phyloP scores from a whole-genome alignment of 2,329 filamentous ascomycete species.

The Nemania bipapillata region DNA sequence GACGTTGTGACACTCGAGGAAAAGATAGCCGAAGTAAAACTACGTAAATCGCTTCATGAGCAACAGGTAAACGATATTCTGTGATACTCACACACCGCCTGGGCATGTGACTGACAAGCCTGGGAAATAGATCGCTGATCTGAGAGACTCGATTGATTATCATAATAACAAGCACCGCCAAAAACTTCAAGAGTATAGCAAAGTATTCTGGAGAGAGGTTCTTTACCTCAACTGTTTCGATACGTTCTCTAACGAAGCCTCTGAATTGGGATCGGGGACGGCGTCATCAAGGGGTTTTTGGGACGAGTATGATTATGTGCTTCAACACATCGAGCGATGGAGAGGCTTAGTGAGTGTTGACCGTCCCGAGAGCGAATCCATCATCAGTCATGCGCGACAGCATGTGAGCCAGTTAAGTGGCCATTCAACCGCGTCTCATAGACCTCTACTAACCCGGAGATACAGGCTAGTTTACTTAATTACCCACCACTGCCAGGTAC shows the following conservation, averaged over 20 bases:
- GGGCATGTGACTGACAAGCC: slow-evolving; percentile 1
- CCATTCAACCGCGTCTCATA: background rate
- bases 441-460: slow-evolving; percentile 11
- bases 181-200: slow-evolving; percentile 9
- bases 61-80: slow-evolving; percentile 21
- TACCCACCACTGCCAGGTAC: slow-evolving; percentile 33
- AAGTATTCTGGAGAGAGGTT: slow-evolving; percentile 14
- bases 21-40: slow-evolving; percentile 1
- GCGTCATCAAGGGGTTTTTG: slow-evolving; percentile 6
- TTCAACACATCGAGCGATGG: slow-evolving; percentile 34
- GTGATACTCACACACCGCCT: background rate
- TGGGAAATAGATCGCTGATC: slow-evolving; percentile 22
- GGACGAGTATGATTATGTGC: slow-evolving; percentile 32
- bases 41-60: slow-evolving; percentile 16
- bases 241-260: background rate
- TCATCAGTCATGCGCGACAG: slow-evolving; percentile 42
- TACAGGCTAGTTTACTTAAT: slow-evolving; percentile 34
- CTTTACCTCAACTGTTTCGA: slow-evolving; percentile 19
- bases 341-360: slow-evolving; percentile 17
- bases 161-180: background rate
- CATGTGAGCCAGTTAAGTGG: slow-evolving; percentile 46
- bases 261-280: background rate
- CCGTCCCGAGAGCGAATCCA: slow-evolving; percentile 5
- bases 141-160: slow-evolving; percentile 13
- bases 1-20: slow-evolving; percentile 3